Evolutionary conservation across 1,139 yeast species (phyloP).

Genomic region (Martiniozyma asiatica): DNA sequence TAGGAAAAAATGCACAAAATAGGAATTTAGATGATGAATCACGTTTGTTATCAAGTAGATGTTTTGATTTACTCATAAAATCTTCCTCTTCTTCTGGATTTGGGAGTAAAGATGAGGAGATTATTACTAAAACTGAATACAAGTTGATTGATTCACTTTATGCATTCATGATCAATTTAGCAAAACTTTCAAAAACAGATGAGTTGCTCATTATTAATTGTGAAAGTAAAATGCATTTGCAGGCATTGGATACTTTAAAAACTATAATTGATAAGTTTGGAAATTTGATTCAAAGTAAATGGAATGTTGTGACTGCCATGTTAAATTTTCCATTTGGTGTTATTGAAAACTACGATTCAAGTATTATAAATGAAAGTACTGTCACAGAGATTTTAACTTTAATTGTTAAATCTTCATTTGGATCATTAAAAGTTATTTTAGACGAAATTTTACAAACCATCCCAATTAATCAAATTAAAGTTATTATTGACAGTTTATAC

Average conservation of each 20-base stretch:
- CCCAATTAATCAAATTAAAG: slow-evolving; percentile 50
- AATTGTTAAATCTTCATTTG: slow-evolving; percentile 57
- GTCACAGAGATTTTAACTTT: slow-evolving; percentile 30
- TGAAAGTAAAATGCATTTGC: slow-evolving; percentile 58
- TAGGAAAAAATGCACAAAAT: slow-evolving; percentile 32
- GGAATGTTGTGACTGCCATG: slow-evolving; percentile 63
- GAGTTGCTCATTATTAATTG: slow-evolving; percentile 36
- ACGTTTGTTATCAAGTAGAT: slow-evolving; percentile 35
- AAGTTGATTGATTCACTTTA: slow-evolving; percentile 29
- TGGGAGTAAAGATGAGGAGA: slow-evolving; percentile 7
- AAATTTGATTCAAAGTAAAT: slow-evolving; percentile 39
- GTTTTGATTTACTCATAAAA: slow-evolving; percentile 38
- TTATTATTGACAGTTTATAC: slow-evolving; percentile 58
- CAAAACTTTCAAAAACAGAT: slow-evolving; percentile 28
- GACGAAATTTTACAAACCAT: slow-evolving; percentile 70
- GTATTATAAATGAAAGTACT: slow-evolving; percentile 24
- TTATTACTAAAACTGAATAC: slow-evolving; percentile 21
- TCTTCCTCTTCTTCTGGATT: slow-evolving; percentile 38
- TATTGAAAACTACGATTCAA: slow-evolving; percentile 23
- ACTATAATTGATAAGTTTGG: slow-evolving; percentile 67
- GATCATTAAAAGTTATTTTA: slow-evolving; percentile 66
- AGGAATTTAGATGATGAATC: slow-evolving; percentile 28
- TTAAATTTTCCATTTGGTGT: slow-evolving; percentile 54
- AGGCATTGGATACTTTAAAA: slow-evolving; percentile 50
- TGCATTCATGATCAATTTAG: slow-evolving; percentile 24